These are phyloP conservation scores for Fusarium beomiforme DNA, from an alignment of 2,329 filamentous ascomycete genomes.

Conservation along the genomic window DNA sequence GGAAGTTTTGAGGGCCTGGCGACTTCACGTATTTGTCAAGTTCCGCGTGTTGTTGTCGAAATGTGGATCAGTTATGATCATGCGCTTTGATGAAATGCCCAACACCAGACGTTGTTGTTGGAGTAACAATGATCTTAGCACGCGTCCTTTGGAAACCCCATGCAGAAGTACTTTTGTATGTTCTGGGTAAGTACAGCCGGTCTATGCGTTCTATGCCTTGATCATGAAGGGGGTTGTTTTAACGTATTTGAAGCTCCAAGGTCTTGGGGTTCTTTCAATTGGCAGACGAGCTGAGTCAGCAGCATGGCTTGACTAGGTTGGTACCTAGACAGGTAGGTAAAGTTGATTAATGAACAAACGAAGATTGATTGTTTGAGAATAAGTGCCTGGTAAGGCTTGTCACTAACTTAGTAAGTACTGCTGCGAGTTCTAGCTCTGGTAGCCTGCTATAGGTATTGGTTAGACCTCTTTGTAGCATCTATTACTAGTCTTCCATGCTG, in stretches of 20 bases:
- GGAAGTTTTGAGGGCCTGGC: neutral
- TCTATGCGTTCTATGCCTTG: conserved; percentile 21
- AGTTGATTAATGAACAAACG: neutral
- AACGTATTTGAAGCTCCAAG: conserved; percentile 28
- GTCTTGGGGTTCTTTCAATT: conserved; percentile 26
- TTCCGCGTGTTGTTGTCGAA: neutral
- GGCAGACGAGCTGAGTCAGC: conserved; percentile 32
- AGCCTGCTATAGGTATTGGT: neutral
- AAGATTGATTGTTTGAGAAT: neutral
- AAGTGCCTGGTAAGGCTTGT: neutral
- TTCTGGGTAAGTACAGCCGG: neutral
- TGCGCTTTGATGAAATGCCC: conserved; percentile 7
- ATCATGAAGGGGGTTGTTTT: conserved; percentile 16
- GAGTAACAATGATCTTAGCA: neutral
- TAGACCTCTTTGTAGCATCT: too few relatives aligned
- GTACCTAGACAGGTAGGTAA: too few relatives aligned
- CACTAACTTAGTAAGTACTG: neutral
- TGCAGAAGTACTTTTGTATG: neutral
- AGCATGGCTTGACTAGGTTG: neutral
- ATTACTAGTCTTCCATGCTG: neutral
- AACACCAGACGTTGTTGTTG: neutral
- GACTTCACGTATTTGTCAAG: neutral
- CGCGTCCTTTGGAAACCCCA: neutral
- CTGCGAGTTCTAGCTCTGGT: too few relatives aligned
- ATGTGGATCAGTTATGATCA: neutral